Evolutionary conservation across 768 basidiomycete species (phyloP).

Genomic region (Pisolithus microcarpus): DNA sequence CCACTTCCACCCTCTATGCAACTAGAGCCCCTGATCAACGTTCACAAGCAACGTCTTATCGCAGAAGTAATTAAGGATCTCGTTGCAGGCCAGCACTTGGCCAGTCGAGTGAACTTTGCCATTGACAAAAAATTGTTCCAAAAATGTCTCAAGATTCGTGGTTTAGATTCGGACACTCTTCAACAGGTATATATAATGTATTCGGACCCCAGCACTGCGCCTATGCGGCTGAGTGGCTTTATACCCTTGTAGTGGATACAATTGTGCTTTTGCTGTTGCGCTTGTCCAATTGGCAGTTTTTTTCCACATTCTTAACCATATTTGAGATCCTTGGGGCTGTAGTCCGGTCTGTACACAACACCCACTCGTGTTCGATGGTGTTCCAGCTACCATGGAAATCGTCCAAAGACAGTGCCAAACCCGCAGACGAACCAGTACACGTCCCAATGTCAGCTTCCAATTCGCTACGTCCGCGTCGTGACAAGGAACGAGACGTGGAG

Average conservation of each 20-base stretch:
- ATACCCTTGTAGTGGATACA: slow-evolving; percentile 12
- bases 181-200: slow-evolving; percentile 40
- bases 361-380: not conserved
- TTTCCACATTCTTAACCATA: not conserved
- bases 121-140: slow-evolving; percentile 74
- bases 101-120: slow-evolving; percentile 60
- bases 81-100: slow-evolving; percentile 78
- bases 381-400: not conserved
- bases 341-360: no score
- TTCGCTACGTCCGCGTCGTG: no score
- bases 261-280: not conserved
- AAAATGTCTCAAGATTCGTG: slow-evolving; percentile 63
- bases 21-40: slow-evolving; percentile 80
- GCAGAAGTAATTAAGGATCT: slow-evolving; percentile 75
- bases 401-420: not conserved
- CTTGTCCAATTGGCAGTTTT: not conserved
- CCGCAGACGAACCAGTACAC: not conserved
- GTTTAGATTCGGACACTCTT: slow-evolving; percentile 50
- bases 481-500: not conserved
- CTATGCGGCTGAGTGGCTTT: slow-evolving; percentile 13
- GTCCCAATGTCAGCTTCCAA: not conserved
- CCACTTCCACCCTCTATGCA: slow-evolving; percentile 71
- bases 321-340: not conserved
- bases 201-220: slow-evolving; percentile 13
- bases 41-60: slow-evolving; percentile 80